These are phyloP conservation scores for Penicillium canariense DNA, from an alignment of 495 filamentous ascomycete species.

Conservation along the genomic window DNA sequence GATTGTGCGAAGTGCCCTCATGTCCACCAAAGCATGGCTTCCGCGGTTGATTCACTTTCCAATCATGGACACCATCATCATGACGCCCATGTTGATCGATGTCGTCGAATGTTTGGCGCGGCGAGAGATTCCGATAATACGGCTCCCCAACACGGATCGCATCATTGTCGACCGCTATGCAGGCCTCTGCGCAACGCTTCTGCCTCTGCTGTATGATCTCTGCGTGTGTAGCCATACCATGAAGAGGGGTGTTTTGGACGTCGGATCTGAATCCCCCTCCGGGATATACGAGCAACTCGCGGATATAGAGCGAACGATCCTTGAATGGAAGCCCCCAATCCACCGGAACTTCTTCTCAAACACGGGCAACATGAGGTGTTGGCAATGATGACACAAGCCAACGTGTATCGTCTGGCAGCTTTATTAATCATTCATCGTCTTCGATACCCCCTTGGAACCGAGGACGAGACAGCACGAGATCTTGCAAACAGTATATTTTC, in stretches of 20 bases:
- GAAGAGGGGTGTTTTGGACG: conserved; percentile 9
- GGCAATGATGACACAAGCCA: conserved; percentile 33
- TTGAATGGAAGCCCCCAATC: conserved; percentile 25
- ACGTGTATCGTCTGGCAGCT: conserved; percentile 29
- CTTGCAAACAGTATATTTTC: conserved; percentile 30
- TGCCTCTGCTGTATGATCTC: conserved; percentile 33
- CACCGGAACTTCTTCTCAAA: conserved; percentile 14
- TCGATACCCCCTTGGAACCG: conserved; percentile 29
- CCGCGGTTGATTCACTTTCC: conserved; percentile 21
- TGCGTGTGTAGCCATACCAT: conserved; percentile 29
- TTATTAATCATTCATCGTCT: conserved; percentile 34
- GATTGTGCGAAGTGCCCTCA: conserved; percentile 27
- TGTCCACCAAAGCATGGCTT: conserved; percentile 31
- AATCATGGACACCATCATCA: conserved; percentile 30
- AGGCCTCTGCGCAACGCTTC: conserved; percentile 30
- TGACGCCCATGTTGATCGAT: conserved; percentile 33
- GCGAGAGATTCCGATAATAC: conserved; percentile 35
- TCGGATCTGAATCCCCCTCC: conserved; percentile 2
- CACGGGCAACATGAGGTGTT: conserved; percentile 26
- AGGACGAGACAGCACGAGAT: conserved; percentile 18
- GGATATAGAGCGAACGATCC: conserved; percentile 23
- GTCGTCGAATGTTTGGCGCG: conserved; percentile 32
- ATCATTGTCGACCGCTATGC: conserved; percentile 33
- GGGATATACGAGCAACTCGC: conserved; percentile 20
- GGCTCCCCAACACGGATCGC: conserved; percentile 19